Conservation (phyloP, 1,284 basidiomycete genomes). For the Moniliophthora roreri region DNA sequence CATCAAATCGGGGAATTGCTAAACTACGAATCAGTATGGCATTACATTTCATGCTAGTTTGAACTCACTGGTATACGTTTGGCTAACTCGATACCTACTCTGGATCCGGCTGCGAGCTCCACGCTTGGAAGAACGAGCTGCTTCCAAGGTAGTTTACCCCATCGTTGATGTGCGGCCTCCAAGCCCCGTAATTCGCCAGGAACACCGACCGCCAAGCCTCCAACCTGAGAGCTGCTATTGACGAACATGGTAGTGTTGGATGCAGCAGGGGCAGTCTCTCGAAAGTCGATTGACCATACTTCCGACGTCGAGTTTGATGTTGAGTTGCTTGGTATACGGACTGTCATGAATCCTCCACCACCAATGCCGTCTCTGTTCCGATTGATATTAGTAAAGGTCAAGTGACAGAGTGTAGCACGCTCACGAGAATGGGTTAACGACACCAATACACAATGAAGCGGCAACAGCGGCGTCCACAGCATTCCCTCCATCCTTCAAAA, state of each 20-base stretch:
- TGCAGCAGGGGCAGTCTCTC: slow-evolving; percentile 80
- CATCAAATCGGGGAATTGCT: slow-evolving; percentile 66
- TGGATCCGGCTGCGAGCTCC: slow-evolving; percentile 76
- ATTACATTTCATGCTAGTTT: too few species aligned
- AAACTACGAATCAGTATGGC: slow-evolving; percentile 4
- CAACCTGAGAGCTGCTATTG: slow-evolving; percentile 56
- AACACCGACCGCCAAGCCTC: slow-evolving; percentile 82
- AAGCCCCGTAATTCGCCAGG: slow-evolving; percentile 88
- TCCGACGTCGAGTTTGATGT: slow-evolving; percentile 48
- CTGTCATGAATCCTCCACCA: slow-evolving; percentile 90
- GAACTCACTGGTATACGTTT: slow-evolving; percentile 64
- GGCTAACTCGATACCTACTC: slow-evolving; percentile 73
- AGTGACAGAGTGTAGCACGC: slow-evolving; percentile 23
- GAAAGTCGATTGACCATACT: slow-evolving; percentile 83
- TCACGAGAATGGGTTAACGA: slow-evolving; percentile 88
- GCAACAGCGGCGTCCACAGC: slow-evolving; percentile 89
- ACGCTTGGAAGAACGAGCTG: slow-evolving; percentile 76
- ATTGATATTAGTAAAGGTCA: background rate
- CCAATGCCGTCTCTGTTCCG: slow-evolving; percentile 77
- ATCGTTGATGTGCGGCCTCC: slow-evolving; percentile 75
- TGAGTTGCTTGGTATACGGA: slow-evolving; percentile 67
- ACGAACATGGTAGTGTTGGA: slow-evolving; percentile 80
- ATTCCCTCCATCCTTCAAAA: slow-evolving; percentile 82
- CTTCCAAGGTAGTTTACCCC: slow-evolving; percentile 79
- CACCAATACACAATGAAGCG: slow-evolving; percentile 80